A percentile compares a stretch with the other conserved stretches of the same genome.
These are phyloP conservation scores for Dichomitus squalens DNA, from an alignment of 1,284 basidiomycete genomes.

Conservation along the genomic window DNA sequence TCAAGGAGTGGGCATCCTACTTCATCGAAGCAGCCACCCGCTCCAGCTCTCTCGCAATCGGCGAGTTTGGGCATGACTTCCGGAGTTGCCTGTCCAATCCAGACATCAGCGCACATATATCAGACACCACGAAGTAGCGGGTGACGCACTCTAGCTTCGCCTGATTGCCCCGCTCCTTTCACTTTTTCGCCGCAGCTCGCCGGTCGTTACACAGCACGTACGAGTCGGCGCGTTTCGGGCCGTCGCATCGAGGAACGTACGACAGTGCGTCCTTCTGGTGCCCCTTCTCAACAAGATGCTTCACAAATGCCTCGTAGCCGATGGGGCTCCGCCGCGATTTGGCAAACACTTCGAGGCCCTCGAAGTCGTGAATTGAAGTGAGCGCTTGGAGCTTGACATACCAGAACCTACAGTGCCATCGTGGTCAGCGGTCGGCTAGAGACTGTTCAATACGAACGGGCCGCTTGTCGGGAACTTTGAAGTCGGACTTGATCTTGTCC, in stretches of 20 bases:
- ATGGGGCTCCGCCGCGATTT: slow-evolving; percentile 90
- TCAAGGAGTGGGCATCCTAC: too few species aligned
- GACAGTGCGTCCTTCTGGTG: slow-evolving; percentile 71
- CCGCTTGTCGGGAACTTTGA: slow-evolving; percentile 92
- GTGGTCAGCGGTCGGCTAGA: neutral
- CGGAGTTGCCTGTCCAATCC: slow-evolving; percentile 59
- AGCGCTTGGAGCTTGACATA: slow-evolving; percentile 87
- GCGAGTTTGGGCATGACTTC: slow-evolving; percentile 72
- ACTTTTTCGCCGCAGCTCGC: slow-evolving; percentile 84
- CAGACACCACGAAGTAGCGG: neutral
- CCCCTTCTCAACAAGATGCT: slow-evolving; percentile 73
- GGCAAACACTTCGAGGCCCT: slow-evolving; percentile 81
- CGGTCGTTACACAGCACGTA: slow-evolving; percentile 90
- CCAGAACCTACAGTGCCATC: slow-evolving; percentile 84
- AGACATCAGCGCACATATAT: too few species aligned
- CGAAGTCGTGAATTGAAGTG: slow-evolving; percentile 79
- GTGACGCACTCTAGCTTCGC: slow-evolving; percentile 69
- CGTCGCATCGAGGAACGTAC: slow-evolving; percentile 84
- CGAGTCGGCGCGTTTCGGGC: slow-evolving; percentile 79
- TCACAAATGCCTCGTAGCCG: slow-evolving; percentile 93
- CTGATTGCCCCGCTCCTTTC: slow-evolving; percentile 85
- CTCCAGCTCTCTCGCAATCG: slow-evolving; percentile 80
- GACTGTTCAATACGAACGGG: slow-evolving; percentile 30
- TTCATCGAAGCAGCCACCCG: slow-evolving; percentile 70
- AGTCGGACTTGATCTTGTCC: slow-evolving; percentile 84